These are phyloP conservation scores for Closterium sp. DNA, from an alignment of 139 green algal species.

Conservation along the genomic window DNA sequence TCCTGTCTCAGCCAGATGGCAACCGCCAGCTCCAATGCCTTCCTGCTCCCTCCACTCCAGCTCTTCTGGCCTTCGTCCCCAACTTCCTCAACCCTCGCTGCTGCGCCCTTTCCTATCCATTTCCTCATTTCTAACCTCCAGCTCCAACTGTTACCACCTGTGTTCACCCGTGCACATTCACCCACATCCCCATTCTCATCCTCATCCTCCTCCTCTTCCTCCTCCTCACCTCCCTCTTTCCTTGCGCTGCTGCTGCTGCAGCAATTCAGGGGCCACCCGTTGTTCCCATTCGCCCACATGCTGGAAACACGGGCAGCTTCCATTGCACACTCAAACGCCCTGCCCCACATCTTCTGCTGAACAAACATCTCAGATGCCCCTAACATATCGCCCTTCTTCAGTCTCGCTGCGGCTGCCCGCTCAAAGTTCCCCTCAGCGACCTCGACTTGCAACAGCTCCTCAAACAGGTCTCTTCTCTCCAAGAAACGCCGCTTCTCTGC, in stretches of 20 bases:
- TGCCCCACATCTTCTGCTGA: background rate
- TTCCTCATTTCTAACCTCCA: background rate
- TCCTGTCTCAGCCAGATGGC: background rate
- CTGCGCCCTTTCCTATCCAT: background rate
- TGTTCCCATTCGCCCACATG: background rate
- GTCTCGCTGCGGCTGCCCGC: background rate
- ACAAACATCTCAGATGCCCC: slow-evolving; percentile 9
- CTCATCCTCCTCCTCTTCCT: slow-evolving; percentile 21
- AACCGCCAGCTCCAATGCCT: background rate
- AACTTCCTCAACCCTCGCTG: background rate
- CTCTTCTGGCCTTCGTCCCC: background rate
- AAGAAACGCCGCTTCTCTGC: slow-evolving; percentile 3
- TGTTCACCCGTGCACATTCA: background rate
- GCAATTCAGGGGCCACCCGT: background rate
- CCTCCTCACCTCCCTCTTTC: background rate
- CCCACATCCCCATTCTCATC: slow-evolving; percentile 18
- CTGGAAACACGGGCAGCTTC: background rate
- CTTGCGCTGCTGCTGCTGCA: background rate
- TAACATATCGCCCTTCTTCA: slow-evolving; percentile 10
- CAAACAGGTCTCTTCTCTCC: slow-evolving; percentile 12
- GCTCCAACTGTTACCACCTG: background rate
- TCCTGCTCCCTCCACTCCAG: background rate
- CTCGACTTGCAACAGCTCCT: slow-evolving; percentile 22
- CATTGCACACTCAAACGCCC: background rate
- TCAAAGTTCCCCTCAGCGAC: slow-evolving; percentile 6